Base-by-base conservation (phyloP, 2,329 filamentous ascomycete species). In the Colletotrichum melonis region DNA sequence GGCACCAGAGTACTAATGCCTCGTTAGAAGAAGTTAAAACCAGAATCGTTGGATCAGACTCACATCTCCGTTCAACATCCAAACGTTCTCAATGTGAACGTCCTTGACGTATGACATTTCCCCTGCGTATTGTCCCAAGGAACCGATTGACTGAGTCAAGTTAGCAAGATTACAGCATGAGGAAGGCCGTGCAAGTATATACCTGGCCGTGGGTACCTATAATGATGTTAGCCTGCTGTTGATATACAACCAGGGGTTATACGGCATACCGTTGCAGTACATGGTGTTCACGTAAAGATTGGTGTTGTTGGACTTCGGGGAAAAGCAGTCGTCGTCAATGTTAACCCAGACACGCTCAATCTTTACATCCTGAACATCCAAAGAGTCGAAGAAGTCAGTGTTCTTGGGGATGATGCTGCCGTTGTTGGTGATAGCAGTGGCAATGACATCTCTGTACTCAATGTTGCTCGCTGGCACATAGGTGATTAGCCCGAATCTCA, bases 381-480 rank as follows among this genome's bases (percentile, higher is more conserved):
- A 82, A 0, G 88, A 88, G 81, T 92, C 90, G 79, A 91, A 91
- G 55, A 90, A 90, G 74, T 92, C 90, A 0, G 89, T 91, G 78
- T 92, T 92, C 77, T 90, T 89, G 5, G 90, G 88, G 1, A 86
- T 81, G 8, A 82, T 78, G 57, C 83, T 81, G 5, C 80, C 78
- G 11, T 85, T 84, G 62, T 84, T 84, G 22, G 88, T 90, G 22
- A 84, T 81, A 0, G 88, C 87, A 14, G 89, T 88, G 64, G 89
- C 88, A 26, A 86, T 84, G 7, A 91, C 84, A 69, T 90, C 83
- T 52, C 87, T 86, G 69, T 88, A 89, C 2, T 85, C 83, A 63
- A 91, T 81, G 73, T 89, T 87, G 78, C 89, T 82, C 57, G 84
- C 62, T 62, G 11, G 14, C 0, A 16, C 5, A 4, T 35, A 24